Evolutionary conservation across 148 eudicot genomes (phyloP), one percentile per base, ranked within the genome.

Genomic region (Polygonum maritimum): DNA sequence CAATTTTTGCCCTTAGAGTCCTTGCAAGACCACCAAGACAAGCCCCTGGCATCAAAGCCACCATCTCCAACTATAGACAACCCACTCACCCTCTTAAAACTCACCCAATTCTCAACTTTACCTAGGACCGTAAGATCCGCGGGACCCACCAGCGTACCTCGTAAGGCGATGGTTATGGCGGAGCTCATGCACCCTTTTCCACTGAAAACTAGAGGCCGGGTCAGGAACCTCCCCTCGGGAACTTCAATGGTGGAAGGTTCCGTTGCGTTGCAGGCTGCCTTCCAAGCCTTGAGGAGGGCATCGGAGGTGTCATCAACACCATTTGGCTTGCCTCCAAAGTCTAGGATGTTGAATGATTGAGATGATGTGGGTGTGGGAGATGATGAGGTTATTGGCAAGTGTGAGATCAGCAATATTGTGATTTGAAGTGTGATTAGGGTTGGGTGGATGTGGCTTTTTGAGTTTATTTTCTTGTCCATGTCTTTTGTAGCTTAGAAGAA

Each of bases 81-180:
- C 0, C 77, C 77, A 0, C 57, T 73, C 1, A 73, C 75, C 18
- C 6, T 13, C 38, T 74, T 54, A 48, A 83, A 83, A 6, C 36
- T 31, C 47, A 80, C 26, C 86, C 84, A 83, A 65, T 65, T 65
- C 5, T 74, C 79, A n/a, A 38, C 41, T 15, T 74, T 75, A 4
- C 84, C 82, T 3, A 87, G 77, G n/a, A 79, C 81, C 2, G 76
- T 44, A 16, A 80, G 86, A 77, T 87, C 81, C 0, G 81, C 18
- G 0, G 94, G 94, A n/a, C 88, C 91, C 21, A 86, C 81, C 21
- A 90, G 63, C 0, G 85, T 85, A 4, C 94, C 90, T 0, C 74
- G 65, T 5, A 88, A 81, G 13, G 51, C 21, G 39, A 90, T 73
- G 0, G 45, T 80, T 21, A 90, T 78, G 31, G 58, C 82, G 2